These are phyloP conservation scores for Metschnikowia matae DNA, from an alignment of 805 yeast genomes.

Conservation along the genomic window DNA sequence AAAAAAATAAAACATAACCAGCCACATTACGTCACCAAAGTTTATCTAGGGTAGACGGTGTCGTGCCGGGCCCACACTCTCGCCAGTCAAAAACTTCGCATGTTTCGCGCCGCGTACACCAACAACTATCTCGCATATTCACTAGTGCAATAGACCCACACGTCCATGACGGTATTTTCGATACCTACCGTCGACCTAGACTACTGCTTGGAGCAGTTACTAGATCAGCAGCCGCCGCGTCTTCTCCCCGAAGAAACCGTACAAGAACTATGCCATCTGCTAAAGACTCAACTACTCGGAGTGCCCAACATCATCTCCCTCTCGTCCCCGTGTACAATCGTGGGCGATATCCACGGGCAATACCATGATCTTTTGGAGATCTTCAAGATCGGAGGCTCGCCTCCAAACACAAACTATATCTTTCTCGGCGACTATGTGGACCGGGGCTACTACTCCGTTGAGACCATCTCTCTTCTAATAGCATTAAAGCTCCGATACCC, in stretches of 20 bases:
- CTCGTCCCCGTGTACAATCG: conserved; percentile 85
- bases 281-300: conserved; percentile 72
- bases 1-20: too few species aligned
- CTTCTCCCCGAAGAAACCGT: conserved; percentile 40
- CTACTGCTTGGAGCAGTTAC: conserved; percentile 39
- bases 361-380: conserved; percentile 91
- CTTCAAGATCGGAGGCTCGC: conserved; percentile 87
- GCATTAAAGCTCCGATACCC: conserved; percentile 88
- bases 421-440: conserved; percentile 97
- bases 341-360: conserved; percentile 98
- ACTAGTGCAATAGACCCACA: neutral
- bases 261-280: conserved; percentile 42
- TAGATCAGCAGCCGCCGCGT: conserved; percentile 40
- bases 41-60: neutral
- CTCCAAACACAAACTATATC: conserved; percentile 90
- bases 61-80: conserved; percentile 1
- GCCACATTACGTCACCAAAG: too few species aligned
- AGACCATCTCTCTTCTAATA: conserved; percentile 80
- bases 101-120: conserved; percentile 1
- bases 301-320: conserved; percentile 88
- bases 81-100: neutral
- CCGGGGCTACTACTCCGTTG: conserved; percentile 89
- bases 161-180: conserved; percentile 29
- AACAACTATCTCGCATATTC: neutral
- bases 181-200: conserved; percentile 38